phyloP scores from a whole-genome alignment of 208 protist genomes.

The Trypanosoma cruzi region DNA sequence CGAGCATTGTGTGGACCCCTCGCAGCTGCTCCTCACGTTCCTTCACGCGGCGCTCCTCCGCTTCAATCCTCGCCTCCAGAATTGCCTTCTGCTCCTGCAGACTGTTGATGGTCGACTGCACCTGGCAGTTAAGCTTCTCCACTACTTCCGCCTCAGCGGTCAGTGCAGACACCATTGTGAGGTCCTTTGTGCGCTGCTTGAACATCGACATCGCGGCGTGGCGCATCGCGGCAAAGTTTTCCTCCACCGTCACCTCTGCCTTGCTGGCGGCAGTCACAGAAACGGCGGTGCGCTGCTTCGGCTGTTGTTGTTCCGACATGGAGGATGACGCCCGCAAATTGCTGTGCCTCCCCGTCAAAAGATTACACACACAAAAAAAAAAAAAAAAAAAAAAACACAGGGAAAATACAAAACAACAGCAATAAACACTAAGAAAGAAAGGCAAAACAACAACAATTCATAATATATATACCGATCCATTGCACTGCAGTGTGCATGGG shows the following conservation, averaged over 20 bases:
- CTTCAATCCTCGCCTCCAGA: constrained; percentile 58
- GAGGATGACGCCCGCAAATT: neutral
- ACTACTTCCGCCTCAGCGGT: constrained; percentile 24
- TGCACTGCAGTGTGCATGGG: too few species aligned
- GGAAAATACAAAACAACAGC: constrained; percentile 1
- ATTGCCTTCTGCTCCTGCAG: constrained; percentile 43
- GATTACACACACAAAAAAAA: neutral
- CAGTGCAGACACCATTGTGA: constrained; percentile 60
- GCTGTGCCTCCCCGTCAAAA: neutral
- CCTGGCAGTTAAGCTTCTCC: constrained; percentile 29
- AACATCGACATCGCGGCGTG: constrained; percentile 74
- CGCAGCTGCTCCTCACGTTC: constrained; percentile 51
- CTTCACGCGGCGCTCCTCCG: constrained; percentile 50
- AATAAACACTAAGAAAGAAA: constrained; percentile 3
- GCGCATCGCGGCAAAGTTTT: constrained; percentile 71
- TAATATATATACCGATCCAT: too few species aligned
- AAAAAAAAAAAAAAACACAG: constrained; percentile 2
- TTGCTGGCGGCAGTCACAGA: neutral
- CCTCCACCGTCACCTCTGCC: constrained; percentile 21
- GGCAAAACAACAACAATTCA: too few species aligned
- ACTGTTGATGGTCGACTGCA: constrained; percentile 35
- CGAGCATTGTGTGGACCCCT: constrained; percentile 48
- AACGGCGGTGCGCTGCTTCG: neutral
- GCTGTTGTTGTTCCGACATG: constrained; percentile 25
- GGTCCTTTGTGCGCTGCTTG: constrained; percentile 83